These are phyloP conservation scores for Annulohypoxylon stygium DNA, from an alignment of 495 filamentous ascomycete genomes.

Conservation along the genomic window DNA sequence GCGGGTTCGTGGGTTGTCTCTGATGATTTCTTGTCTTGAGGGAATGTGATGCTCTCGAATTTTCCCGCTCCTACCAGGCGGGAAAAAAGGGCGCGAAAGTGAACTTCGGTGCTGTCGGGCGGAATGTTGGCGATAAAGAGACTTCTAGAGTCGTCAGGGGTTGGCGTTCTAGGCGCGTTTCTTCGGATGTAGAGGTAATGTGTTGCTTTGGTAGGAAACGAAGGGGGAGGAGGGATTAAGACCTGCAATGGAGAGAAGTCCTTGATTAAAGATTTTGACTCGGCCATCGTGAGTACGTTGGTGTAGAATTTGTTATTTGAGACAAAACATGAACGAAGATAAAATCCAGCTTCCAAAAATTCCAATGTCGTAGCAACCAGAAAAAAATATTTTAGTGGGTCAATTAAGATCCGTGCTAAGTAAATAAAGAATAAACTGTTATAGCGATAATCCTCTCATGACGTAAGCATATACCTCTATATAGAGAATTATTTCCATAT, in stretches of 20 bases:
- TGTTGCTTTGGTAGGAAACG: slow-evolving; percentile 68
- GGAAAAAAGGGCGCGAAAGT: slow-evolving; percentile 80
- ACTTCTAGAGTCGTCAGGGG: slow-evolving; percentile 76
- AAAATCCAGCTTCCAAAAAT: background rate
- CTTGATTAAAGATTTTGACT: slow-evolving; percentile 32
- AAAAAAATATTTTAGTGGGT: slow-evolving; percentile 33
- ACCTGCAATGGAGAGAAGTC: slow-evolving; percentile 68
- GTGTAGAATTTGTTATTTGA: background rate
- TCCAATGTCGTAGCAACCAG: background rate
- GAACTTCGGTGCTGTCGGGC: slow-evolving; percentile 81
- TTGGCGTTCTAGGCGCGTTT: slow-evolving; percentile 82
- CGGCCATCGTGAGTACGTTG: slow-evolving; percentile 50
- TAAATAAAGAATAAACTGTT: background rate
- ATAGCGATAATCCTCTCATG: no score
- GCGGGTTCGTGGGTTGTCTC: slow-evolving; percentile 53
- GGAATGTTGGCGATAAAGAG: slow-evolving; percentile 92
- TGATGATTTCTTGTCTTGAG: slow-evolving; percentile 59
- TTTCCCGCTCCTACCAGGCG: slow-evolving; percentile 76
- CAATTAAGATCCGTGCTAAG: background rate
- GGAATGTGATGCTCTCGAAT: slow-evolving; percentile 82
- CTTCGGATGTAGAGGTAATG: slow-evolving; percentile 91
- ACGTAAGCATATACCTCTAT: no score
- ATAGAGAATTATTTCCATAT: no score
- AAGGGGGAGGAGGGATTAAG: slow-evolving; percentile 71
- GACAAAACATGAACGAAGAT: slow-evolving; percentile 2